These are phyloP conservation scores for Psidium friedrichsthalianum DNA, from an alignment of 345 rosid species.

Conservation along the genomic window DNA sequence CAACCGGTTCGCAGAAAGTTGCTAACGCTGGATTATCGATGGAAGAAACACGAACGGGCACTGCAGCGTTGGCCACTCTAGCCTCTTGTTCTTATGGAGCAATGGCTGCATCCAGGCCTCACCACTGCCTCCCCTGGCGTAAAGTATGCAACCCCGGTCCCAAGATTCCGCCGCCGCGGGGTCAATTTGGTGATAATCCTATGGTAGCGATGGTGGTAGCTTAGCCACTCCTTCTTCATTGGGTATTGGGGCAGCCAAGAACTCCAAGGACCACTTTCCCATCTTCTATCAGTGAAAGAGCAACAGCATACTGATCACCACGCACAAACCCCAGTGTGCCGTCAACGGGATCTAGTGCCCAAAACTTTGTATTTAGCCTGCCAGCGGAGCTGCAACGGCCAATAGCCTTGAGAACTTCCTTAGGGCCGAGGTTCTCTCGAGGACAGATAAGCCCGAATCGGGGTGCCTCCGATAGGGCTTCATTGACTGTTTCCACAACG, in stretches of 20 bases:
- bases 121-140: slow-evolving; percentile 65
- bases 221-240: slow-evolving; percentile 57
- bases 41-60: slow-evolving; percentile 43
- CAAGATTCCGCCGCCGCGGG: slow-evolving; percentile 14
- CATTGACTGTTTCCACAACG: slow-evolving; percentile 57
- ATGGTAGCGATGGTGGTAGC: slow-evolving; percentile 31
- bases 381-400: slow-evolving; percentile 66
- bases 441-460: slow-evolving; percentile 58
- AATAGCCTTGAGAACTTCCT: slow-evolving; percentile 63
- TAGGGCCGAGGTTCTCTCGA: slow-evolving; percentile 26
- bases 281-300: slow-evolving; percentile 72
- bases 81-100: slow-evolving; percentile 19
- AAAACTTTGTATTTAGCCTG: slow-evolving; percentile 61
- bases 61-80: slow-evolving; percentile 44
- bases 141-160: slow-evolving; percentile 76
- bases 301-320: slow-evolving; percentile 89
- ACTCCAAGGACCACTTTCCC: slow-evolving; percentile 74
- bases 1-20: slow-evolving; percentile 91
- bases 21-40: slow-evolving; percentile 74
- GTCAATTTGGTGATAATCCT: slow-evolving; percentile 6
- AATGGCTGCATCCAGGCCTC: slow-evolving; percentile 91
- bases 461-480: slow-evolving; percentile 53
- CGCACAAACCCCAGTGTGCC: slow-evolving; percentile 95
- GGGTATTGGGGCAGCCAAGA: slow-evolving; percentile 92
- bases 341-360: slow-evolving; percentile 94